Conservation (phyloP, 1,139 yeast species). For the Sugiyamaella sp. region DNA sequence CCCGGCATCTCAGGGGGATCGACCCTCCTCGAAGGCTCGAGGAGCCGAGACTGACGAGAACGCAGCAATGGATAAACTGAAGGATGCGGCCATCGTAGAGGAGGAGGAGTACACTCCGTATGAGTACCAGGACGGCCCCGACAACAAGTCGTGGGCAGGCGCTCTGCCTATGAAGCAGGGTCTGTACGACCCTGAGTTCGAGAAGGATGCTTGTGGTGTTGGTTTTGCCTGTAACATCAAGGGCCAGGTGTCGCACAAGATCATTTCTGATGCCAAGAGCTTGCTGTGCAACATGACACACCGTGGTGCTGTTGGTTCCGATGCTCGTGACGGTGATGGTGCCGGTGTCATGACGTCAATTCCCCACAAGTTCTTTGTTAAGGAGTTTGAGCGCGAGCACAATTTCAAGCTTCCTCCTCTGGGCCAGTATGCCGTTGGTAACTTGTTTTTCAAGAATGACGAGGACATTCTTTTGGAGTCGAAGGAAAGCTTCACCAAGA, state of each 20-base stretch:
- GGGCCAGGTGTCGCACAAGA: constrained; percentile 85
- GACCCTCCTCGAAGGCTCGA: not conserved
- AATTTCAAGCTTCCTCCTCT: constrained; percentile 66
- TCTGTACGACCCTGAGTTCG: constrained; percentile 88
- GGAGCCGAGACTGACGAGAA: not conserved
- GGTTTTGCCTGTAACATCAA: constrained; percentile 96
- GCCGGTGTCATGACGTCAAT: constrained; percentile 95
- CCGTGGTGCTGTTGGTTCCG: constrained; percentile 96
- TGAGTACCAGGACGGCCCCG: constrained; percentile 73
- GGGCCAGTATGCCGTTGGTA: constrained; percentile 95
- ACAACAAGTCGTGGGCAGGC: constrained; percentile 89
- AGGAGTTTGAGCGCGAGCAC: constrained; percentile 68
- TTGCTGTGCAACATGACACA: constrained; percentile 97
- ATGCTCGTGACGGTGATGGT: constrained; percentile 98
- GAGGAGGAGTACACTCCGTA: constrained; percentile 47
- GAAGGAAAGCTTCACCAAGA: constrained; percentile 72
- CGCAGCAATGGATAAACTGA: constrained; percentile 19
- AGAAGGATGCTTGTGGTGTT: constrained; percentile 98
- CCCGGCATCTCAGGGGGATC: not conserved
- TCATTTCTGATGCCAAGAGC: constrained; percentile 82
- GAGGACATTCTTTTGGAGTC: constrained; percentile 66
- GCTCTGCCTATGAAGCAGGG: constrained; percentile 87
- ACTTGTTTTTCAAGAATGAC: constrained; percentile 85
- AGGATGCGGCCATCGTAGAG: constrained; percentile 27
- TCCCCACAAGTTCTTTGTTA: constrained; percentile 81